Evolutionary conservation across 2,329 filamentous ascomycete species (phyloP), one percentile per base, ranked within the genome.

Genomic region (Fusarium anthophilum): DNA sequence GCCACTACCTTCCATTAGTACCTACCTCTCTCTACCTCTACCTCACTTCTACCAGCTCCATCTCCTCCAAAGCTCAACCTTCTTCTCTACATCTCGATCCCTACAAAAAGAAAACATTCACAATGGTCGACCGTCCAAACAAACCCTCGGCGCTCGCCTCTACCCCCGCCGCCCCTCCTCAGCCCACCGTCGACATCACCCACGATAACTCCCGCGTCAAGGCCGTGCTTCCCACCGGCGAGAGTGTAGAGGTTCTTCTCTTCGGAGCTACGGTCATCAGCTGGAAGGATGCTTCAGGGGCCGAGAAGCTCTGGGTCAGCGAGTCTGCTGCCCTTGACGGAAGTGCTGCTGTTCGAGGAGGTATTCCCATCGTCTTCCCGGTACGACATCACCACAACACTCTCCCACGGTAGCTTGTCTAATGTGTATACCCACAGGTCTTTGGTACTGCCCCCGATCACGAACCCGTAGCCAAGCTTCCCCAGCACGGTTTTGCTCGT

Each of bases 401-500:
- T 48, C 28, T 5, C 6, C 35, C 20, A 32, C 45, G 20, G 26
- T 26, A 30, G 8, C 24, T 17, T 54, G 43, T 37, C 69, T 73
- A 63, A 76, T 37, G 10, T 37, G 12, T 28, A 7, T 5, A 35
- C 8, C 0, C 54, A 4, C 65, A 95, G 94, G 91, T 95, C 81
- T 99, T 99, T 81, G 96, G 96, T 37, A 93, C 92, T 45, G 90
- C 93, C 18, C 91, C 93, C 59, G 87, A 91, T 75, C 91, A 95
- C 82, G 90, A 92, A 75, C 88, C 93, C n/a, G 96, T 94, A 35
- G 90, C 90, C 58, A 86, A 90, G 74, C 92, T 99, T 32, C 92
- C 95, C 8, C 95, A 98, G 84, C 96, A 98, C 85, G 96, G 96
- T 76, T 97, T 99, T 83, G 96, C 96, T 44, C 94, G 96, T 77